Percentiles rank a stretch among this genome's conserved stretches.
phyloP scores from a whole-genome alignment of 345 rosid species.

The Citropsis articulata region DNA sequence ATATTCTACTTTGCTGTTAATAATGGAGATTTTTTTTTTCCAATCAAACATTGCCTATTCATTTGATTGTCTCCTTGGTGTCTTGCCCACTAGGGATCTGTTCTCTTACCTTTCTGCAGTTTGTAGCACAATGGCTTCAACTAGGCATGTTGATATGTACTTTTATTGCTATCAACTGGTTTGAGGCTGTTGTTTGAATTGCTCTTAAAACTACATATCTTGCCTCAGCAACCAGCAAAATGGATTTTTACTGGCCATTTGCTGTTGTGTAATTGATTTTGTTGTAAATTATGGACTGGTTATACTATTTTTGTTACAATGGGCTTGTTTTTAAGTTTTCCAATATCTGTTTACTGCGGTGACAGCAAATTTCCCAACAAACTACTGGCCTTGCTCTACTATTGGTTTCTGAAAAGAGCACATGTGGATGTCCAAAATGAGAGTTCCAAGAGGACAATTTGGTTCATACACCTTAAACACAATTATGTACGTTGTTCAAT shows the following conservation, averaged over 20 bases:
- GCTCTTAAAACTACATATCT: background rate
- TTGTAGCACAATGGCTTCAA: background rate
- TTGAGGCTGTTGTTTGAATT: background rate
- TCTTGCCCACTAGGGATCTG: background rate
- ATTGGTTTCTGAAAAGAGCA: background rate
- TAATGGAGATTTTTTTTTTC: conserved; percentile 8
- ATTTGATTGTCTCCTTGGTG: background rate
- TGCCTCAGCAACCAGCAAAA: background rate
- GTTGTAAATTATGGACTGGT: background rate
- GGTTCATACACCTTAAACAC: no score
- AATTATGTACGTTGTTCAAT: background rate
- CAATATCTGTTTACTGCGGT: no score
- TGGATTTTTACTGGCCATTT: no score
- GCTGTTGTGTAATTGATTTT: background rate
- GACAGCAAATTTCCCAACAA: no score
- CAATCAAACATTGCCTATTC: background rate
- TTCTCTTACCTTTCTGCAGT: background rate
- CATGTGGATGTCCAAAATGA: background rate
- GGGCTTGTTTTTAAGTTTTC: no score
- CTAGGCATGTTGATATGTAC: background rate
- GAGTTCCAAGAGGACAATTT: background rate
- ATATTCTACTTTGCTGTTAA: conserved; percentile 15
- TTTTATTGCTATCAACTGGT: background rate
- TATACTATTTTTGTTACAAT: no score
- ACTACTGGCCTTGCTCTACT: background rate